phyloP scores from a whole-genome alignment of 768 basidiomycete species.

The Tulasnella sp. region DNA sequence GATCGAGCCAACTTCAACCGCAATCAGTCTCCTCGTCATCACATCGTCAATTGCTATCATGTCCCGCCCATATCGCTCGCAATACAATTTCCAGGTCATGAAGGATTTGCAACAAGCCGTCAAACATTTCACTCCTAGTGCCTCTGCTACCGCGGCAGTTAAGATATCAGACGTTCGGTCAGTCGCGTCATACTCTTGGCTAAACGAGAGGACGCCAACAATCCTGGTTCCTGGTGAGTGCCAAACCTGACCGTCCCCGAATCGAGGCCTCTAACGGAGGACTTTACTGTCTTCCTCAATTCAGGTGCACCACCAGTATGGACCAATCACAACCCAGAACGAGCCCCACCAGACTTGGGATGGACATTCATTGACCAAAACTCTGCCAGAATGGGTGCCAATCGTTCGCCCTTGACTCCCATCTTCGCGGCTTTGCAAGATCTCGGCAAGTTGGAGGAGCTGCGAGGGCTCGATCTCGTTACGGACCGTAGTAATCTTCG shows the following conservation, averaged over 20 bases:
- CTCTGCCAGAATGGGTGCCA: conserved; percentile 25
- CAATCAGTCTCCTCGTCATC: too few species aligned
- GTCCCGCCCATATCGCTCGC: too few species aligned
- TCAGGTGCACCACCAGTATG: conserved; percentile 53
- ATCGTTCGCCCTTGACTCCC: conserved; percentile 37
- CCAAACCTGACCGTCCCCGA: not conserved
- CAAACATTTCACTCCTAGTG: not conserved
- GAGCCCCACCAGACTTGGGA: conserved; percentile 45
- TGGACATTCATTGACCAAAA: conserved; percentile 49
- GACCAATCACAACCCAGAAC: conserved; percentile 42
- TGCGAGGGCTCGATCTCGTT: conserved; percentile 37
- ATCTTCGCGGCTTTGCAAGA: conserved; percentile 48
- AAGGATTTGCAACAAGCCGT: too few species aligned
- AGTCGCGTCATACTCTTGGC: conserved; percentile 46
- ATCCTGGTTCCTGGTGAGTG: conserved; percentile 34
- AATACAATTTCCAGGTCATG: too few species aligned
- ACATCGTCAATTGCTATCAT: too few species aligned
- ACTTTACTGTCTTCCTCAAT: conserved; percentile 23
- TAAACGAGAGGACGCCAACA: conserved; percentile 33
- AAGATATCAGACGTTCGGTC: conserved; percentile 20
- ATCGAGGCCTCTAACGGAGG: too few species aligned
- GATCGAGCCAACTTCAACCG: too few species aligned
- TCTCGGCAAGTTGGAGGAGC: conserved; percentile 28
- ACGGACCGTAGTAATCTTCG: conserved; percentile 59
- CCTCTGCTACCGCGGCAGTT: not conserved